Conservation (phyloP, 192 early-diverging fungal species). For the Entophlyctis helioformis region DNA sequence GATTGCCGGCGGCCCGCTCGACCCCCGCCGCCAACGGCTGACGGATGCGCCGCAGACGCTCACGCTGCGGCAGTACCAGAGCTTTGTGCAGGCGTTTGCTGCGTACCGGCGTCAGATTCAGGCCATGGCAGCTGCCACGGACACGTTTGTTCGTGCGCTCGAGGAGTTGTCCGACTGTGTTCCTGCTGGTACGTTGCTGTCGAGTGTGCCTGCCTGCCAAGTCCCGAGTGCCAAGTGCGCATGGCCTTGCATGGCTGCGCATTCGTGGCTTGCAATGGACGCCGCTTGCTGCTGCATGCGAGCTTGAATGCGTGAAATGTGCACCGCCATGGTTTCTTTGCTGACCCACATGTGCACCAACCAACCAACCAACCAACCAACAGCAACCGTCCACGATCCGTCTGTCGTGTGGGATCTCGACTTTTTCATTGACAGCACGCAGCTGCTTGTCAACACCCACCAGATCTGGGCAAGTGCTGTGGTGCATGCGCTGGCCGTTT, state of each 20-base stretch:
- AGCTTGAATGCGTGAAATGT: no score
- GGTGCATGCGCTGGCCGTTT: no score
- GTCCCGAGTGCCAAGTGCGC: neutral
- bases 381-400: conserved; percentile 19
- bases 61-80: conserved; percentile 26
- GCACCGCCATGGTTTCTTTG: neutral
- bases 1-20: conserved; percentile 15
- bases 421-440: conserved; percentile 40
- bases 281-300: neutral
- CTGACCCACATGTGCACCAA: no score
- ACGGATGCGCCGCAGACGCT: conserved; percentile 15
- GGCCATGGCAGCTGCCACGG: conserved; percentile 27
- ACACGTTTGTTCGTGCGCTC: conserved; percentile 35
- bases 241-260: neutral
- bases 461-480: conserved; percentile 29
- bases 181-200: conserved; percentile 15
- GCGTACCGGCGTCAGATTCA: conserved; percentile 30
- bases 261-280: no score
- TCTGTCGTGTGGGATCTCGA: conserved; percentile 32
- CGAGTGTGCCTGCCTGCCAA: neutral
- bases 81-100: conserved; percentile 29
- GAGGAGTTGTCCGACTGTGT: conserved; percentile 37
- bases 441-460: conserved; percentile 36
- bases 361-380: neutral
- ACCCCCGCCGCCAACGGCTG: conserved; percentile 8